Percentiles rank a stretch among this genome's conserved stretches.
These are phyloP conservation scores for Schizophyllum amplum DNA, from an alignment of 1,284 basidiomycete genomes.

Conservation along the genomic window DNA sequence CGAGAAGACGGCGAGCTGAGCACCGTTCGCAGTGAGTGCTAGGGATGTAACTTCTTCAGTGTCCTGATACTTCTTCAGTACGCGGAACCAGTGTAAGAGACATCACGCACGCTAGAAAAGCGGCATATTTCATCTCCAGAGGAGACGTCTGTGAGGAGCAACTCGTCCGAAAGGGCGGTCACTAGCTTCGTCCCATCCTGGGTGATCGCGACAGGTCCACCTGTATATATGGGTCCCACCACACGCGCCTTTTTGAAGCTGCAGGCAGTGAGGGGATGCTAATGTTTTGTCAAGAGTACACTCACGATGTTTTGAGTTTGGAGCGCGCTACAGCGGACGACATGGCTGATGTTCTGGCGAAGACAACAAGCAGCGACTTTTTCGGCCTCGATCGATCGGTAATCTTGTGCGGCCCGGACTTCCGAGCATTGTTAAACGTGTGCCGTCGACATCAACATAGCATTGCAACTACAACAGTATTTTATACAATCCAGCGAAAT, in stretches of 20 bases:
- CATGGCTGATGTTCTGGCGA: not conserved
- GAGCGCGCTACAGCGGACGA: too few species aligned
- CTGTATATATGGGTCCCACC: slow-evolving; percentile 79
- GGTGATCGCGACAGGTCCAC: slow-evolving; percentile 78
- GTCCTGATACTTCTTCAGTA: slow-evolving; percentile 34
- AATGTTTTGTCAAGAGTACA: too few species aligned
- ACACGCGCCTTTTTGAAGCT: slow-evolving; percentile 70
- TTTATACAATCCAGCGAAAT: too few species aligned
- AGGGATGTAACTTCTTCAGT: slow-evolving; percentile 56
- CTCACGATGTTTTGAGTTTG: not conserved
- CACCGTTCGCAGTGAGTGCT: slow-evolving; percentile 57
- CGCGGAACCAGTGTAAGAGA: slow-evolving; percentile 6
- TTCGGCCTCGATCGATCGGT: not conserved
- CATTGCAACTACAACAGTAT: too few species aligned
- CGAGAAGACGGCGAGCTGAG: slow-evolving; percentile 61
- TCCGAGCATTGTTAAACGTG: too few species aligned
- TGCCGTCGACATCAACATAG: too few species aligned
- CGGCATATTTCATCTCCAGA: slow-evolving; percentile 72
- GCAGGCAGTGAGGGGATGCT: not conserved
- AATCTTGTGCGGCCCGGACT: slow-evolving; percentile 12
- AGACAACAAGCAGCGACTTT: not conserved
- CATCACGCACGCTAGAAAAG: slow-evolving; percentile 68
- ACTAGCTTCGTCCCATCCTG: slow-evolving; percentile 75
- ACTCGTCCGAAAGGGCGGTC: slow-evolving; percentile 83
- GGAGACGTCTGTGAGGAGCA: slow-evolving; percentile 73